Base-by-base conservation (phyloP, 768 basidiomycete genomes). In the Boletellus emodensis region DNA sequence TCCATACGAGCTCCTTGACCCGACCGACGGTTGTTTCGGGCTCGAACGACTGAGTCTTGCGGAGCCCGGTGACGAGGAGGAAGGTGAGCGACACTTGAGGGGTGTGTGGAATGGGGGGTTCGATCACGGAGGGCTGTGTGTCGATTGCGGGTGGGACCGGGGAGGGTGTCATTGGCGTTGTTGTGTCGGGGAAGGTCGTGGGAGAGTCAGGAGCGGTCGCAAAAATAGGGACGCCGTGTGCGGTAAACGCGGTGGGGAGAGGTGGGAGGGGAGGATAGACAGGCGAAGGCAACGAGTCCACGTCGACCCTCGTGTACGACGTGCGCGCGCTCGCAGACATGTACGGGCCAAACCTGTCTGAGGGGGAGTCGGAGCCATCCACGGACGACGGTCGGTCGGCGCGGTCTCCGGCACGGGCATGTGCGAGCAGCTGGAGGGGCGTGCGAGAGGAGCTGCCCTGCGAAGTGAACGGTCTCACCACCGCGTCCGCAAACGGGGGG, bases 1-100 rank as follows among this genome's bases (percentile, higher is more conserved):
- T 87, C 88, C 89, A 90, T 34, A 84, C 80, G 41, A 91, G 77
- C 70, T 91, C 89, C 68, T 90, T 90, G 26, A 89, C 84, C 57
- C 89, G 75, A 15, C 85, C 86, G 30, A 90, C 72, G 0, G 86
- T 85, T 18, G 79, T 85, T 56, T 81, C 80, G 12, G 87, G 86
- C 26, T 87, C 85, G 56, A 91, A 91, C 0, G 77, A 71, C 79
- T 90, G 87, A 0, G 82, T 80, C 54, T 83, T 74, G 53, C 87
- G 72, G 37, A 75, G 70, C 0, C 88, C 87, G 0, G 85, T 82
- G 24, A 89, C 78, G 44, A 89, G 74, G 39, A 91, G 72, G 65
- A 91, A 89, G 0, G 85, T 87, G 38, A 91, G 60, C 22, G 77
- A 75, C 3, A 80, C 77, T 64, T 85, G 83, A 0, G 84, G 83